Evolutionary conservation across 2,329 filamentous ascomycete genomes (phyloP), one percentile per base, ranked within the genome.

Genomic region (Talaromyces amestolkiae): DNA sequence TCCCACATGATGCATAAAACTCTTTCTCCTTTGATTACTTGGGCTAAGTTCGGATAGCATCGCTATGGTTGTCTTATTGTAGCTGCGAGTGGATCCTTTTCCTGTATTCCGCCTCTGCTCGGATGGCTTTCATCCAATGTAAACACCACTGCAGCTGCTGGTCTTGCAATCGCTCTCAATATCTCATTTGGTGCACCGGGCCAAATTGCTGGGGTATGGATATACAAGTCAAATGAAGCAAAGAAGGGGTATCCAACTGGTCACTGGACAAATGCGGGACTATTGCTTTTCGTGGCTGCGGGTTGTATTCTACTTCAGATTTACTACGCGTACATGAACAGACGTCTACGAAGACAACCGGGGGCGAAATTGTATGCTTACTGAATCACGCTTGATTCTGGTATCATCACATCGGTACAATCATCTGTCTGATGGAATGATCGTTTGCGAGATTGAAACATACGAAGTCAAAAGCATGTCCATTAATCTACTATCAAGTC

Each of bases 161-260:
- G 89, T 0, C 81, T 92, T 11, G 89, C 89, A 1, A 89, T 91
- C 64, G 89, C 89, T 0, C 76, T 92, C 67, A 91, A 91, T 68
- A 85, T 91, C 17, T 87, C 86, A 1, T 82, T 90, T 58, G 89
- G 88, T 0, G 89, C 88, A 0, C 82, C 89, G 0, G 89, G 89
- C 0, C 89, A 91, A 74, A 91, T 92, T 47, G 84, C 87, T 0
- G 89, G 89, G 0, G 87, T 91, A 0, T 92, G 88, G 88, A 91
- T 91, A 67, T 91, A 91, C 77, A 89, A 89, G 72, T 81, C 85
- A 0, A 77, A 84, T 11, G 87, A 92, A 74, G 84, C 82, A 19
- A 74, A 78, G 24, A 76, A 70, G 10, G 89, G 89, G 0, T 91
- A 90, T 73, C 88, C 88, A 0, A 91, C 88, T 0, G 89, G 89